These are phyloP conservation scores for Spathaspora passalidarum DNA, from an alignment of 805 yeast genomes.

Conservation along the genomic window DNA sequence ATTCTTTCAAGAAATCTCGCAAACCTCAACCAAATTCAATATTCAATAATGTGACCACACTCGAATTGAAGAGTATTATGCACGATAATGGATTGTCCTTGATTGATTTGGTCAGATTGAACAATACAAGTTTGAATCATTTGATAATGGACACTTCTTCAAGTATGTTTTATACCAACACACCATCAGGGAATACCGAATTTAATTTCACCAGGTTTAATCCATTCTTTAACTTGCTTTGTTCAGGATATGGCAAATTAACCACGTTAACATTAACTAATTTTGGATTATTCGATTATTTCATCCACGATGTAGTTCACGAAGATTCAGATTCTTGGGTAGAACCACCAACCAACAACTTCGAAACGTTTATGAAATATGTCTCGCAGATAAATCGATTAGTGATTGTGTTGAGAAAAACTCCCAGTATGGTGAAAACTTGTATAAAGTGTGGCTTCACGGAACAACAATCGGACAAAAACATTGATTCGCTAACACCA, in stretches of 20 bases:
- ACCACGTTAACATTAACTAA: slow-evolving; percentile 24
- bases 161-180: slow-evolving; percentile 34
- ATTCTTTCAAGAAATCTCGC: slow-evolving; percentile 13
- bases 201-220: slow-evolving; percentile 32
- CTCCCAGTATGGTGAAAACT: slow-evolving; percentile 17
- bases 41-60: slow-evolving; percentile 36
- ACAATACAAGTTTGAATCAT: slow-evolving; percentile 29
- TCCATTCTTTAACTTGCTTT: slow-evolving; percentile 27
- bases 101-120: slow-evolving; percentile 42
- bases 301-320: slow-evolving; percentile 14
- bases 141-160: slow-evolving; percentile 50
- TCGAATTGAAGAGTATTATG: slow-evolving; percentile 37
- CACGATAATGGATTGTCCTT: slow-evolving; percentile 47
- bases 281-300: slow-evolving; percentile 26
- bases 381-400: slow-evolving; percentile 21
- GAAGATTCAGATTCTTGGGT: slow-evolving; percentile 18
- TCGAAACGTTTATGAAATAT: slow-evolving; percentile 14
- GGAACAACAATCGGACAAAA: slow-evolving; percentile 9
- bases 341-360: slow-evolving; percentile 19
- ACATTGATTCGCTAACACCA: slow-evolving; percentile 9
- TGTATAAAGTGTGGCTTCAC: slow-evolving; percentile 35
- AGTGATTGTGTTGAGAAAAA: slow-evolving; percentile 22
- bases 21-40: slow-evolving; percentile 21
- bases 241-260: slow-evolving; percentile 29
- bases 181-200: slow-evolving; percentile 11